Base-by-base conservation (phyloP, 495 filamentous ascomycete genomes). In the Aspergillus nidulans region DNA sequence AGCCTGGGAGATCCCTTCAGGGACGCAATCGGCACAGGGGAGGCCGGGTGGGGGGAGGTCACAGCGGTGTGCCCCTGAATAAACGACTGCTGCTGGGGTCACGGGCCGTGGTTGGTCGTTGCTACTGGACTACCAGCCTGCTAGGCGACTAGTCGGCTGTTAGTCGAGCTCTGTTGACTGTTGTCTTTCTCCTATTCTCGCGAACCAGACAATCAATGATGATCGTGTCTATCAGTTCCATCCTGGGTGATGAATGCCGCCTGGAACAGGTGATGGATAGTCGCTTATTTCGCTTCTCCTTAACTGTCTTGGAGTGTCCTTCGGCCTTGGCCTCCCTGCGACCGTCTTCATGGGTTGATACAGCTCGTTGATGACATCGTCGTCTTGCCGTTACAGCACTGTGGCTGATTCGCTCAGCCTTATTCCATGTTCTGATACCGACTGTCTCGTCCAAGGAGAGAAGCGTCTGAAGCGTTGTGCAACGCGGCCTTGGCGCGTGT, bases 1-100 rank as follows among this genome's bases (percentile, higher is more conserved):
- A 58, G 18, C 13, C 43, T 63, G 64, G 59, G 55, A 59, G 74
- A 75, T 74, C 70, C 66, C 58, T 58, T 34, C 58, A 61, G 58
- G 49, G 52, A 57, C 28, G 28, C 46, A 49, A 49, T 49, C 30
- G 48, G 53, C 58, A 63, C 63, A 63, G 57, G 58, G 55, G 60
- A 65, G 56, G 45, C 53, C 40, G 53, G 30, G 60, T 59, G 53
- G 53, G 24, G 36, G 26, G 43, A 44, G 49, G 41, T 49, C 49
- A 42, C 52, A 59, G 52, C 52, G 52, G 52, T 55, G 52, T 28
- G 47, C 43, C 30, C 52, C 45, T 47, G 43, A 49, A 39, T 41
- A 28, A 55, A 39, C 36, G 30, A 34, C 4, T 12, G 30, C 30
- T 34, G 30, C 30, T 34, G n/a, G n/a, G n/a, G n/a, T n/a, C n/a